Conservation (phyloP, 2,329 filamentous ascomycete genomes). For the Cyphellophora attinorum region DNA sequence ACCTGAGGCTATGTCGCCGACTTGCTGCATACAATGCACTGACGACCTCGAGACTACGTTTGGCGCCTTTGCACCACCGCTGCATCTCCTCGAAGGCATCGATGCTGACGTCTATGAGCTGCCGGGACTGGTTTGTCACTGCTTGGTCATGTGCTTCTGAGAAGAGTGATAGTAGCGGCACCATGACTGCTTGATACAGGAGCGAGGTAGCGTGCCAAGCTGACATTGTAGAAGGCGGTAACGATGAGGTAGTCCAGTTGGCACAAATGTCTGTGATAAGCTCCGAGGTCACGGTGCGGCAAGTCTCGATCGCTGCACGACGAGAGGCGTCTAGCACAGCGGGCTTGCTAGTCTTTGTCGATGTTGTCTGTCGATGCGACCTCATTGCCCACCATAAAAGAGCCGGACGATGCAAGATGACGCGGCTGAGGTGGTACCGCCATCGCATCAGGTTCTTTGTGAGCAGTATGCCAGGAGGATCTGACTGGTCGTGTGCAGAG, state of each 20-base stretch:
- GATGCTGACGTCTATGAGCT: conserved; percentile 44
- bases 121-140: conserved; percentile 46
- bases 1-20: conserved; percentile 20
- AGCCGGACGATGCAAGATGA: conserved; percentile 65
- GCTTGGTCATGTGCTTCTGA: conserved; percentile 44
- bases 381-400: conserved; percentile 55
- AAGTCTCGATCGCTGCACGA: conserved; percentile 57
- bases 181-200: conserved; percentile 70
- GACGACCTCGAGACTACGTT: conserved; percentile 54
- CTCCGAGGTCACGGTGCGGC: conserved; percentile 58
- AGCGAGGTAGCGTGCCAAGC: conserved; percentile 79
- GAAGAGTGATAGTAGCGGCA: conserved; percentile 66
- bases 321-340: conserved; percentile 54
- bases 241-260: conserved; percentile 45
- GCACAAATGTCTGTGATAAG: conserved; percentile 63
- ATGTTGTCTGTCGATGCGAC: conserved; percentile 35
- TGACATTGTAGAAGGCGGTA: conserved; percentile 57
- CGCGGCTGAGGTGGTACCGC: conserved; percentile 69
- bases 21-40: conserved; percentile 54
- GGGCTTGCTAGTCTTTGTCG: too few species aligned
- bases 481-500: conserved; percentile 36
- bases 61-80: conserved; percentile 55
- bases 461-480: conserved; percentile 10
- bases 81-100: conserved; percentile 41
- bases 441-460: conserved; percentile 58